These are phyloP conservation scores for Colletotrichum lini DNA, from an alignment of 2,329 filamentous ascomycete genomes.

Conservation along the genomic window DNA sequence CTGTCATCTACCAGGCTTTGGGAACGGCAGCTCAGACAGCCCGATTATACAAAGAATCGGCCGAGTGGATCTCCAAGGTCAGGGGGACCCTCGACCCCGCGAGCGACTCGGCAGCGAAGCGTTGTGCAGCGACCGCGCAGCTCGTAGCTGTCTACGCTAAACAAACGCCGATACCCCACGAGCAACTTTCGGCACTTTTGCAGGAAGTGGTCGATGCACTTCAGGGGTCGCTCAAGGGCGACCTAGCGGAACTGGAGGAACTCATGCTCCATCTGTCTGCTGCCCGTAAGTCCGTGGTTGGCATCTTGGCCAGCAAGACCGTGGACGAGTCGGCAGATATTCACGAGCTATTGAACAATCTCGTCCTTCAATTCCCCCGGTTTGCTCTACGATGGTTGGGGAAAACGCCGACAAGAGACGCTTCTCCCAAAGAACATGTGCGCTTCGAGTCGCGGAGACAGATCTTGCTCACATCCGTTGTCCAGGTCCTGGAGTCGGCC, in stretches of 20 bases:
- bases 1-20: conserved; percentile 67
- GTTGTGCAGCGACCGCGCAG: conserved; percentile 68
- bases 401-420: conserved; percentile 65
- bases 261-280: conserved; percentile 70
- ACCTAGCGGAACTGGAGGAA: conserved; percentile 72
- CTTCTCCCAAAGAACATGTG: conserved; percentile 69
- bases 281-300: conserved; percentile 68
- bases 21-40: conserved; percentile 64
- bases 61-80: conserved; percentile 67
- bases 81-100: conserved; percentile 54
- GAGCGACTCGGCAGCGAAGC: conserved; percentile 63
- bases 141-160: conserved; percentile 69
- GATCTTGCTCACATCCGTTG: conserved; percentile 65
- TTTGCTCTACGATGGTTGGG: conserved; percentile 75
- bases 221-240: conserved; percentile 73
- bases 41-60: conserved; percentile 64
- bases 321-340: conserved; percentile 41
- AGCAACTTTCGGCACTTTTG: conserved; percentile 59
- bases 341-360: conserved; percentile 63
- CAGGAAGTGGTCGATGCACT: conserved; percentile 66
- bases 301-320: conserved; percentile 53
- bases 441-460: conserved; percentile 74
- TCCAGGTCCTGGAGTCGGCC: conserved; percentile 72
- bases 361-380: conserved; percentile 72
- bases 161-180: conserved; percentile 52